Evolutionary conservation across 164 flowering plant genomes (phyloP).

Genomic region (Nymphaea colorata): DNA sequence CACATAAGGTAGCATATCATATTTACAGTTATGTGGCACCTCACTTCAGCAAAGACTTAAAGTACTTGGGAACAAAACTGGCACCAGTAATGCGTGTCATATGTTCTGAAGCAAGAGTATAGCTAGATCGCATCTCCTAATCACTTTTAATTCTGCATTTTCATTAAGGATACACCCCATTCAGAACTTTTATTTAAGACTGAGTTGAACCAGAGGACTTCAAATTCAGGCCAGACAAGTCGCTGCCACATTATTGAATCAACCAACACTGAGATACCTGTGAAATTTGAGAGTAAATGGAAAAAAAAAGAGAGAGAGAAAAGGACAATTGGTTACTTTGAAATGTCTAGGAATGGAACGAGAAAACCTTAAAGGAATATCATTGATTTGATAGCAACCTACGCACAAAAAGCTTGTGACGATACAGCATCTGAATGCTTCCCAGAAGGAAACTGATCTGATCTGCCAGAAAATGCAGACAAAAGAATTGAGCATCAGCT

Average conservation of each 20-base stretch:
- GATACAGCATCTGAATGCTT: constrained; percentile 48
- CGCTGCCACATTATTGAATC: constrained; percentile 85
- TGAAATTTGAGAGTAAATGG: constrained; percentile 1
- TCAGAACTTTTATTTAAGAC: constrained; percentile 88
- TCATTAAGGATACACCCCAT: constrained; percentile 97
- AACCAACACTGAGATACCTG: constrained; percentile 63
- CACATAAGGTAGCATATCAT: too few relatives aligned
- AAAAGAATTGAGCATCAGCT: neutral
- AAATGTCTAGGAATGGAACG: too few relatives aligned
- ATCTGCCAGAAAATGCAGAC: constrained; percentile 27
- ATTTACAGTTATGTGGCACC: too few relatives aligned
- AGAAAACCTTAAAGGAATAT: neutral
- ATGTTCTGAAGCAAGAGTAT: too few relatives aligned
- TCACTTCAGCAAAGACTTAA: too few relatives aligned
- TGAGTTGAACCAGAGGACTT: constrained; percentile 97
- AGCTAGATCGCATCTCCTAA: too few relatives aligned
- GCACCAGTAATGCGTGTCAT: too few relatives aligned
- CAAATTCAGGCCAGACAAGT: constrained; percentile 84
- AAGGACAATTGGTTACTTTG: neutral
- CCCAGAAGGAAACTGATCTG: constrained; percentile 55
- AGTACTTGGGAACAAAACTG: too few relatives aligned
- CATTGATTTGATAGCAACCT: constrained; percentile 26
- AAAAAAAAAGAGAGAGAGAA: neutral
- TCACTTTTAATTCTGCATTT: neutral
- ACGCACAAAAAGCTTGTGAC: constrained; percentile 34